A percentile compares a stretch with the other conserved stretches of the same genome.
phyloP scores from a whole-genome alignment of 106 monocot species.

The Dendrobium huoshanense region DNA sequence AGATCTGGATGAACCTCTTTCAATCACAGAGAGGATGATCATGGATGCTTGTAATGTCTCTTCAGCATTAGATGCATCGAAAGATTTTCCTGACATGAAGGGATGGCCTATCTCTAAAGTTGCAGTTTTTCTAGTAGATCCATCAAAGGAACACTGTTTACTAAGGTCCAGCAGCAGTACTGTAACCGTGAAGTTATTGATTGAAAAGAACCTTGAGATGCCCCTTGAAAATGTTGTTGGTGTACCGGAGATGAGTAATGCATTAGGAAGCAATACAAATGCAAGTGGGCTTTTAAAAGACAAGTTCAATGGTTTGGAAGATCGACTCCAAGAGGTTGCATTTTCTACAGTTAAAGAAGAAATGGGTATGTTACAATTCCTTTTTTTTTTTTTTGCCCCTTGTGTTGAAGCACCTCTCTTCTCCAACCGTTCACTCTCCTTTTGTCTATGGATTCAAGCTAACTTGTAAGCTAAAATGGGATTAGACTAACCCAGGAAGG shows the following conservation, averaged over 20 bases:
- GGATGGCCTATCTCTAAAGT: slow-evolving; percentile 59
- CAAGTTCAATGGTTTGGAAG: neutral
- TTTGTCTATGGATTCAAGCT: too few species aligned
- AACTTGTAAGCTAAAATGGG: too few species aligned
- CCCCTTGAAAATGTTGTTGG: neutral
- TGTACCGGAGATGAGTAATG: neutral
- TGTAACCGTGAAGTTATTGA: slow-evolving; percentile 47
- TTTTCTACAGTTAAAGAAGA: slow-evolving; percentile 36
- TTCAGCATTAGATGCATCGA: slow-evolving; percentile 33
- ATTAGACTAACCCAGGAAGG: too few species aligned
- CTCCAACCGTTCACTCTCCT: too few species aligned
- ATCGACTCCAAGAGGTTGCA: slow-evolving; percentile 28
- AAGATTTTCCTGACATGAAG: slow-evolving; percentile 25
- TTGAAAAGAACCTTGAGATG: slow-evolving; percentile 41
- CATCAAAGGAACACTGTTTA: slow-evolving; percentile 34
- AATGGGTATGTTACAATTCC: slow-evolving; percentile 28
- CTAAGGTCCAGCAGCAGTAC: slow-evolving; percentile 31
- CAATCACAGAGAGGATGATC: slow-evolving; percentile 46
- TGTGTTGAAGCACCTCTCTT: slow-evolving; percentile 1
- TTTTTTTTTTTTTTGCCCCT: neutral
- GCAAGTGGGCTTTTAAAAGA: neutral
- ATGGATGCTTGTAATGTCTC: slow-evolving; percentile 54
- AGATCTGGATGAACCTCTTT: slow-evolving; percentile 18
- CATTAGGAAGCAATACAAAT: neutral
- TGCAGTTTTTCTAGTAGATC: slow-evolving; percentile 49